Percentiles rank a stretch among this genome's conserved stretches.
Evolutionary conservation across 2,329 filamentous ascomycete species (phyloP).

Genomic region (Exophiala sideris): DNA sequence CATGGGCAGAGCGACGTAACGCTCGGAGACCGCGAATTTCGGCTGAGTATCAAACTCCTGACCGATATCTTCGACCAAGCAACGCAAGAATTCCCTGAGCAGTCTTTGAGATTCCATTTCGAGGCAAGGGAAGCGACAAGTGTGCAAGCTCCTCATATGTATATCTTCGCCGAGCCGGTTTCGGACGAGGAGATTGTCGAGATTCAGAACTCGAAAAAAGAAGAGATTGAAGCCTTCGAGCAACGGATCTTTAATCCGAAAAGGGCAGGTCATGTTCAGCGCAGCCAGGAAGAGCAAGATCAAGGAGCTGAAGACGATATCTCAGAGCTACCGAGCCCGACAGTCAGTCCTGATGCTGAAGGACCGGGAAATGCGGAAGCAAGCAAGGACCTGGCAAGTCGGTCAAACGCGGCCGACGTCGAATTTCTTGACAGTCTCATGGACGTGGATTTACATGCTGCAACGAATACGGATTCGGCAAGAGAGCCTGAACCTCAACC

Average conservation of each 20-base stretch:
- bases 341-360: background rate
- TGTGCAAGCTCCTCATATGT: constrained; percentile 62
- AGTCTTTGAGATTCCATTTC: constrained; percentile 74
- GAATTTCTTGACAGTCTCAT: constrained; percentile 23
- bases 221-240: constrained; percentile 67
- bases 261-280: constrained; percentile 16
- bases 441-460: constrained; percentile 10
- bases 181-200: constrained; percentile 65
- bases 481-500: background rate
- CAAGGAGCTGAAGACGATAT: constrained; percentile 27
- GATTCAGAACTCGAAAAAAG: constrained; percentile 68
- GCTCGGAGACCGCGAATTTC: constrained; percentile 82
- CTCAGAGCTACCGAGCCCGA: background rate
- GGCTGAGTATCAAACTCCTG: constrained; percentile 71
- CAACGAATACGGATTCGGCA: background rate
- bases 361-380: constrained; percentile 5
- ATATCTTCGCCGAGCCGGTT: constrained; percentile 86
- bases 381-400: background rate
- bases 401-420: constrained; percentile 24
- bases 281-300: constrained; percentile 27
- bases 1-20: constrained; percentile 68
- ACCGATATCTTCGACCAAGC: constrained; percentile 76
- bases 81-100: constrained; percentile 68
- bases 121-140: constrained; percentile 62
- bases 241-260: constrained; percentile 40